These are phyloP conservation scores for Saturnispora bothae DNA, from an alignment of 805 yeast species.

Conservation along the genomic window DNA sequence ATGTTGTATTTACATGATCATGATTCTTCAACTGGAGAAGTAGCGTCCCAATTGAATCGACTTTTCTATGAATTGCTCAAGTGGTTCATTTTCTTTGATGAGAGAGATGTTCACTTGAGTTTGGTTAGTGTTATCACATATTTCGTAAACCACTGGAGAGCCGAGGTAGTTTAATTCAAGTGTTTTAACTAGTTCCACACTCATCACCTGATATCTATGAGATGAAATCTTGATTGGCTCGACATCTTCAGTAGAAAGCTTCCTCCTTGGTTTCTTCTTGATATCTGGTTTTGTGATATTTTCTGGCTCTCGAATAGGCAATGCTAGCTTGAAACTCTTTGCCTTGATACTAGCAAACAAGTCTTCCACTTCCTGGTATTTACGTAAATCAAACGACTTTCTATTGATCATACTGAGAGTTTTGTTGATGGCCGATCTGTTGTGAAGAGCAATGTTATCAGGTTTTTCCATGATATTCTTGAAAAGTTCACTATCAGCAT, in stretches of 20 bases:
- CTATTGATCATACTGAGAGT: constrained; percentile 17
- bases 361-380: constrained; percentile 5
- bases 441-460: constrained; percentile 9
- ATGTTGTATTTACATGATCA: background rate
- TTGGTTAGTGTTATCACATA: constrained; percentile 18
- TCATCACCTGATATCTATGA: constrained; percentile 10
- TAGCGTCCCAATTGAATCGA: constrained; percentile 4
- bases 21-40: background rate
- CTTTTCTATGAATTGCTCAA: background rate
- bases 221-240: background rate
- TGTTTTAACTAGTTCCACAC: constrained; percentile 17
- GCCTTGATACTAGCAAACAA: constrained; percentile 7
- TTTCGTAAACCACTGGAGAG: constrained; percentile 19
- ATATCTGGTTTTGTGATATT: background rate
- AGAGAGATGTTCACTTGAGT: constrained; percentile 3
- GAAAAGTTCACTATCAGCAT: constrained; percentile 2
- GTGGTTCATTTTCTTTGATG: constrained; percentile 4
- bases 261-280: background rate
- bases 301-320: background rate
- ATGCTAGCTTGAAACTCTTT: constrained; percentile 9
- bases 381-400: constrained; percentile 15
- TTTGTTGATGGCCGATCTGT: constrained; percentile 17
- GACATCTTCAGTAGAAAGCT: background rate
- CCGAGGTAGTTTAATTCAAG: constrained; percentile 23
- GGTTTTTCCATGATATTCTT: constrained; percentile 8